A percentile compares a stretch with the other conserved stretches of the same genome.
Conservation (phyloP, 2,329 filamentous ascomycete genomes). For the Tothia fuscella region DNA sequence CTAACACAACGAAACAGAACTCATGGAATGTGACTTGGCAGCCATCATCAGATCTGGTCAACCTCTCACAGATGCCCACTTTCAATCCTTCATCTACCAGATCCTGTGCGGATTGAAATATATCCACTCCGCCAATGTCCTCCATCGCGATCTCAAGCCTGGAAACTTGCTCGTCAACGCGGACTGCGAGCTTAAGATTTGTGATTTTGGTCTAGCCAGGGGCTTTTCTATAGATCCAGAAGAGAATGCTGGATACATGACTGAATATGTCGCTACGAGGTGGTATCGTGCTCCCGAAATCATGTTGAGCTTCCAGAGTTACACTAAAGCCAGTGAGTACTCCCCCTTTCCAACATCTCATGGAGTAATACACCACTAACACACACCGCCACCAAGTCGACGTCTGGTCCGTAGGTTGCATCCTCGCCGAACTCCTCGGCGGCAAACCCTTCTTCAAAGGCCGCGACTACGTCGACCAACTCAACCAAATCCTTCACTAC, state of each 20-base stretch:
- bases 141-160: slow-evolving; percentile 94
- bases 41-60: slow-evolving; percentile 97
- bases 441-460: slow-evolving; percentile 99
- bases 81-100: slow-evolving; percentile 99
- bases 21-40: slow-evolving; percentile 98
- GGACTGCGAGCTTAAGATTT: slow-evolving; percentile 98
- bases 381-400: slow-evolving; percentile 53
- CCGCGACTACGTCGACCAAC: slow-evolving; percentile 96
- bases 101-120: slow-evolving; percentile 98
- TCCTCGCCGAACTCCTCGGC: slow-evolving; percentile 88
- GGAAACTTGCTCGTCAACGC: slow-evolving; percentile 96
- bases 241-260: slow-evolving; percentile 99
- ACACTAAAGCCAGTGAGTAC: slow-evolving; percentile 96
- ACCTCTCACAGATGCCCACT: slow-evolving; percentile 93
- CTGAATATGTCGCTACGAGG: slow-evolving; percentile 94
- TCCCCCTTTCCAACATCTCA: not conserved
- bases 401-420: slow-evolving; percentile 98
- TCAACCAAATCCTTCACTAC: slow-evolving; percentile 98
- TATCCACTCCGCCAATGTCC: slow-evolving; percentile 95
- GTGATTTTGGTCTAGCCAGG: slow-evolving; percentile 91
- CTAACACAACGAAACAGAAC: slow-evolving; percentile 44
- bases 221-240: slow-evolving; percentile 96
- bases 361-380: not conserved
- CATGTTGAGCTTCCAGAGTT: slow-evolving; percentile 99
- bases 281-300: slow-evolving; percentile 99